phyloP scores from a whole-genome alignment of 2,329 filamentous ascomycete genomes.

The Penicillium corylophilum region DNA sequence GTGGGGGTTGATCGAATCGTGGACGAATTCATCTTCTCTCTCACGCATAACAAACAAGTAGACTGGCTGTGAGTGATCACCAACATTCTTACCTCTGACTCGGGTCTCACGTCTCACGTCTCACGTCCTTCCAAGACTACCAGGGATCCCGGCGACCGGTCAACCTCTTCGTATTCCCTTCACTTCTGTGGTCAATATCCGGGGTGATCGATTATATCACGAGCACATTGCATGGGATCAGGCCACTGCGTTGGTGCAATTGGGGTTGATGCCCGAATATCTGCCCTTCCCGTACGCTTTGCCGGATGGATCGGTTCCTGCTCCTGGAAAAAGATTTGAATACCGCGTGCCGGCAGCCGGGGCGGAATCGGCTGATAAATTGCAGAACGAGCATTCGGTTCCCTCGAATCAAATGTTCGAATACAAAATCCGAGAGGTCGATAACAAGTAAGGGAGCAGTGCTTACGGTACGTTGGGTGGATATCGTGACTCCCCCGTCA shows the following conservation, averaged over 20 bases:
- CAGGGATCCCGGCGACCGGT: slow-evolving; percentile 60
- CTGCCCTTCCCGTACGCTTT: slow-evolving; percentile 61
- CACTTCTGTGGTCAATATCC: slow-evolving; percentile 64
- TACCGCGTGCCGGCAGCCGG: slow-evolving; percentile 63
- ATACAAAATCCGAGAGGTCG: slow-evolving; percentile 32
- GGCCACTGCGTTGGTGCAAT: slow-evolving; percentile 59
- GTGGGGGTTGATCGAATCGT: slow-evolving; percentile 70
- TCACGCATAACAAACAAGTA: slow-evolving; percentile 62
- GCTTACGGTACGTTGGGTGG: background rate
- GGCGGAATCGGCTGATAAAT: slow-evolving; percentile 52
- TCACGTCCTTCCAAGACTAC: slow-evolving; percentile 43
- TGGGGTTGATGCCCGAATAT: slow-evolving; percentile 64
- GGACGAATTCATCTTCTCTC: slow-evolving; percentile 67
- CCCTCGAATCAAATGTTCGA: slow-evolving; percentile 59
- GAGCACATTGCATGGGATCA: slow-evolving; percentile 74
- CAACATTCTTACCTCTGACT: background rate
- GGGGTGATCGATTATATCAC: slow-evolving; percentile 67
- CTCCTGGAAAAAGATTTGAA: slow-evolving; percentile 50
- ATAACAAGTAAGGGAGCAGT: slow-evolving; percentile 3
- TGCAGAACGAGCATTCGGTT: slow-evolving; percentile 50
- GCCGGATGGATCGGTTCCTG: slow-evolving; percentile 37
- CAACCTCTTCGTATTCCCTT: slow-evolving; percentile 60
- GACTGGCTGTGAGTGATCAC: slow-evolving; percentile 64
- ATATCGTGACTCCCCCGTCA: background rate
- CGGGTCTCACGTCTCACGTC: background rate